These are phyloP conservation scores for Acacia pycnantha DNA, from an alignment of 331 rosid genomes.

Conservation along the genomic window DNA sequence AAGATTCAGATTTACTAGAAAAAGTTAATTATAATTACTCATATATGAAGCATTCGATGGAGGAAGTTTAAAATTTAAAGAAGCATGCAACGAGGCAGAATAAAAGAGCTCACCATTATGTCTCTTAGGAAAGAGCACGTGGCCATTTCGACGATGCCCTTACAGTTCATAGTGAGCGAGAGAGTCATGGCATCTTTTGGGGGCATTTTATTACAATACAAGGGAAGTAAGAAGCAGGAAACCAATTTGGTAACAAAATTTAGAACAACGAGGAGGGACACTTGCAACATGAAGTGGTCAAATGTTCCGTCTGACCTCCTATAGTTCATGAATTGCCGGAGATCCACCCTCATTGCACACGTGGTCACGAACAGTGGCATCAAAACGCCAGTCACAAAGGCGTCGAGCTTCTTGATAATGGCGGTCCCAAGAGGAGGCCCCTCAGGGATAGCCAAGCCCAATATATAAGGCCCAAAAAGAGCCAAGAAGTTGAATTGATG, in stretches of 20 bases:
- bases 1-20: not conserved
- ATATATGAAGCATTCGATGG: not conserved
- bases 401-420: constrained; percentile 35
- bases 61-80: not conserved
- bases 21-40: not conserved
- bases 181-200: constrained; percentile 25
- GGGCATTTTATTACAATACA: constrained; percentile 26
- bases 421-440: constrained; percentile 55
- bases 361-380: constrained; percentile 42
- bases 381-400: constrained; percentile 34
- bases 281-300: constrained; percentile 29
- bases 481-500: constrained; percentile 8
- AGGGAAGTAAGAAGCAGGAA: constrained; percentile 30
- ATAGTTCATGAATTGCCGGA: not conserved
- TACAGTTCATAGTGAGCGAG: constrained; percentile 42
- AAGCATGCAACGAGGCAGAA: not conserved
- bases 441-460: constrained; percentile 49
- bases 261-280: constrained; percentile 8
- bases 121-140: constrained; percentile 15
- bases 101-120: not conserved
- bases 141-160: constrained; percentile 48
- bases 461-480: constrained; percentile 34
- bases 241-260: constrained; percentile 14
- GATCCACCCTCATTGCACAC: constrained; percentile 38
- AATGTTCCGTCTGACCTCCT: not conserved